These are phyloP conservation scores for Backusella sp. DNA, from an alignment of 192 early-diverging fungal species.

Conservation along the genomic window DNA sequence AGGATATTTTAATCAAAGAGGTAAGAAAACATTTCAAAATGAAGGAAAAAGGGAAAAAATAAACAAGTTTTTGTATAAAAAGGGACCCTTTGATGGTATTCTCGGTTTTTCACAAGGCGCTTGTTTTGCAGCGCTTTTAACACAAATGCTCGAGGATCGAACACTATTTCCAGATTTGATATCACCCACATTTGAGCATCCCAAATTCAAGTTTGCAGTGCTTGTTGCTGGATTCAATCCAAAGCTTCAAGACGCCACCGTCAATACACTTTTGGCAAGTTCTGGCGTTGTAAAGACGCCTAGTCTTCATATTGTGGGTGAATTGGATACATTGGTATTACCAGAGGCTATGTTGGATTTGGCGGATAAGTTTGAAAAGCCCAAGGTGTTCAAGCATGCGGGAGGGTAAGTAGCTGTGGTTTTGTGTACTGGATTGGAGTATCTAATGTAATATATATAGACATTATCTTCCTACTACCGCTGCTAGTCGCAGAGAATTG, in stretches of 20 bases:
- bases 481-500: conserved; percentile 7
- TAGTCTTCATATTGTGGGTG: conserved; percentile 34
- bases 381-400: conserved; percentile 18
- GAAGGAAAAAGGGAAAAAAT: background rate
- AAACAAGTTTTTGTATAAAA: background rate
- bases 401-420: conserved; percentile 22
- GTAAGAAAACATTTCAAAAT: conserved; percentile 9
- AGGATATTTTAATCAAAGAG: conserved; percentile 41
- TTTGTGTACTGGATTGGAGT: no score
- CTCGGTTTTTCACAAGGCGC: conserved; percentile 54
- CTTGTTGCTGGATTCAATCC: conserved; percentile 41
- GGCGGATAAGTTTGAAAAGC: conserved; percentile 14
- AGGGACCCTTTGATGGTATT: conserved; percentile 55
- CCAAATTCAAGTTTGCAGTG: conserved; percentile 42
- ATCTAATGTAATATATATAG: background rate
- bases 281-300: conserved; percentile 10
- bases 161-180: conserved; percentile 17
- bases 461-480: conserved; percentile 8
- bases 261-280: background rate
- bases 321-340: conserved; percentile 28
- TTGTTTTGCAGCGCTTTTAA: conserved; percentile 42
- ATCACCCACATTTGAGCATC: conserved; percentile 34
- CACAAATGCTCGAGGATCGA: conserved; percentile 33
- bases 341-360: conserved; percentile 19
- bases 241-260: background rate